Percentiles rank a stretch among this genome's conserved stretches.
phyloP scores from a whole-genome alignment of 2,329 filamentous ascomycete species.

The Chrysoporthe cubensis region DNA sequence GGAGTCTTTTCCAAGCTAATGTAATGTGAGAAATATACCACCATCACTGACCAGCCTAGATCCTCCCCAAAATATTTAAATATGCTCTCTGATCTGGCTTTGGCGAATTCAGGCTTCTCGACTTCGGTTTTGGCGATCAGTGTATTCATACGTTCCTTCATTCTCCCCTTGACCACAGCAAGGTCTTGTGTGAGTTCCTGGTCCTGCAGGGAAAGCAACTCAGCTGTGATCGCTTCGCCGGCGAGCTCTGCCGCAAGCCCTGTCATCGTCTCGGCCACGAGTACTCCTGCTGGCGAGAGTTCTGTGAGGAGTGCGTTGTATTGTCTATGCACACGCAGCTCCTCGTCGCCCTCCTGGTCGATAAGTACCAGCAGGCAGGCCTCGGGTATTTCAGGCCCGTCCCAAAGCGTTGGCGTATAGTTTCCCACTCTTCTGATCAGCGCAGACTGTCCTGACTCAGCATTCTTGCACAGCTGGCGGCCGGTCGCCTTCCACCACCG shows the following conservation, averaged over 20 bases:
- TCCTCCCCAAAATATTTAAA: background rate
- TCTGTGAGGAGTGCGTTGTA: background rate
- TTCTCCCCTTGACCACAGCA: background rate
- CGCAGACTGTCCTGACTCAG: slow-evolving; percentile 6
- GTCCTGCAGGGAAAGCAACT: background rate
- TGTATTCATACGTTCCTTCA: background rate
- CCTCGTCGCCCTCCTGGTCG: slow-evolving; percentile 7
- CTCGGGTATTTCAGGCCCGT: background rate
- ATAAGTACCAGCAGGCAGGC: background rate
- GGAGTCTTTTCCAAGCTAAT: background rate
- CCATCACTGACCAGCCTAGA: background rate
- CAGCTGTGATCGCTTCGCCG: background rate
- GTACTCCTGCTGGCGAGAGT: background rate
- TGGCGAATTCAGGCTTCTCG: background rate
- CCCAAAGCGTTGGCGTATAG: background rate
- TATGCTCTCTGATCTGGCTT: background rate
- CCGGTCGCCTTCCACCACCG: background rate
- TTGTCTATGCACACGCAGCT: slow-evolving; percentile 4
- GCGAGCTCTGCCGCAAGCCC: slow-evolving; percentile 7
- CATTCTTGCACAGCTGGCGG: background rate
- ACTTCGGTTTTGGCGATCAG: background rate
- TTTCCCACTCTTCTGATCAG: background rate
- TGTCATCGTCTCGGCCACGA: slow-evolving; percentile 8
- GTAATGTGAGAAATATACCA: background rate
- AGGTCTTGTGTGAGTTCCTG: background rate